Conservation (phyloP, 345 rosid genomes). For the Eucalyptus melliodora region DNA sequence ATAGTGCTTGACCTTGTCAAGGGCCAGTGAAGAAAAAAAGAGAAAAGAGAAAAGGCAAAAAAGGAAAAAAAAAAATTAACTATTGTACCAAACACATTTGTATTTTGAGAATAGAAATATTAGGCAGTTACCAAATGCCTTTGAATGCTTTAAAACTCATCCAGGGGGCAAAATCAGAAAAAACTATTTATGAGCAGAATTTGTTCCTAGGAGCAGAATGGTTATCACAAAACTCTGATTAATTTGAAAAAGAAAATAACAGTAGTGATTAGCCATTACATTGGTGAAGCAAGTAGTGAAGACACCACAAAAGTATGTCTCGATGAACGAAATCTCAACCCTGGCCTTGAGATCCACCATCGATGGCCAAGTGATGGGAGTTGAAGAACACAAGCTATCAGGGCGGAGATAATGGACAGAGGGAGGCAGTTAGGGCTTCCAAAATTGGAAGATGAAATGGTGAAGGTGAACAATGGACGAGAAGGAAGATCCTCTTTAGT, state of each 20-base stretch:
- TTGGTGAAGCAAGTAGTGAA: conserved; percentile 92
- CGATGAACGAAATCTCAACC: conserved; percentile 62
- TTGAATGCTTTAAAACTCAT: too few species aligned
- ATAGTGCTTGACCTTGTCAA: too few species aligned
- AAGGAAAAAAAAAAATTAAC: too few species aligned
- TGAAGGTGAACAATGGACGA: neutral
- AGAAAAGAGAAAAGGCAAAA: too few species aligned
- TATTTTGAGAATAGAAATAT: too few species aligned
- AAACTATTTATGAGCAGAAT: too few species aligned
- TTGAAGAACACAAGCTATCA: neutral
- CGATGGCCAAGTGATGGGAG: neutral
- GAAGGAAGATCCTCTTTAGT: neutral
- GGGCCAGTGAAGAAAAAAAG: too few species aligned
- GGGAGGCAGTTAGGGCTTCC: neutral
- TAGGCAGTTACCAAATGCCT: accelerated
- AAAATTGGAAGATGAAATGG: neutral
- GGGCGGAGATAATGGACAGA: neutral
- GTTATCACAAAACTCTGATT: too few species aligned
- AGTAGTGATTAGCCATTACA: conserved; percentile 14
- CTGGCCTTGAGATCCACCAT: conserved; percentile 1
- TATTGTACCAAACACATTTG: too few species aligned
- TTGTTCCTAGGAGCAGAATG: too few species aligned
- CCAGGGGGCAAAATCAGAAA: too few species aligned
- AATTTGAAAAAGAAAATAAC: too few species aligned
- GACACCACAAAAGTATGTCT: conserved; percentile 78